Base-by-base conservation (phyloP, 1,284 basidiomycete species). In the Tremellales sp. region DNA sequence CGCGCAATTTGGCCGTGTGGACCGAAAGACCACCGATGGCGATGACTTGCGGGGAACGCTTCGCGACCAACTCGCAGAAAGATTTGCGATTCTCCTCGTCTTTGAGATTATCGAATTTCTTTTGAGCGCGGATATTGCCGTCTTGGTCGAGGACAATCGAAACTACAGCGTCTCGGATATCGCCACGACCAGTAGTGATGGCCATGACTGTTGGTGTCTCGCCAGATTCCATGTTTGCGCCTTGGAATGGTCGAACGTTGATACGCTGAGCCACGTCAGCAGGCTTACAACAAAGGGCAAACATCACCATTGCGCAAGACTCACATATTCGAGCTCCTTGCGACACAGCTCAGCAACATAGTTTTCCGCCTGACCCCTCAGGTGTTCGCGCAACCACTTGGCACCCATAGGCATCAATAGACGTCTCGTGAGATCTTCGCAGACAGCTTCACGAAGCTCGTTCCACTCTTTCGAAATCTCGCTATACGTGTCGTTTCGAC, bases 381-480 rank as follows among this genome's bases (percentile, higher is more conserved):
- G 75, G 79, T 86, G 89, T 66, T 97, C 92, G 46, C 87, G 82
- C 21, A 84, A 81, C 91, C 92, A 98, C 60, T 87, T 87, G 12
- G 82, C 79, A 3, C 85, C 92, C 36, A 83, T 77, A 17, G 92
- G 92, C 35, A 97, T 73, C 40, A 68, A 59, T 67, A 88, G 84
- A 48, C 86, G 81, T 40, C 87, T 82, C 24, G 96, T 73, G 3
- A 86, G 84, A 48, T 89, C 85, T 47, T 85, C 80, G 35, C 96
- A 81, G 37, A 96, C 82, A 26, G 84, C 81, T 43, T 82, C 79
- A 42, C 96, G 83, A 61, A 94, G 82, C 45, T 82, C 85, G 68
- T 98, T 98, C 96, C 96, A 99, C n/a, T 84, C 82, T 56, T 84
- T 83, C 1, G 89, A 85, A 7, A 85, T 81, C 52, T 93, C 89